A percentile compares a stretch with the other conserved stretches of the same genome.
Conservation (phyloP, 2,329 filamentous ascomycete species). For the Byssochlamys sp. region DNA sequence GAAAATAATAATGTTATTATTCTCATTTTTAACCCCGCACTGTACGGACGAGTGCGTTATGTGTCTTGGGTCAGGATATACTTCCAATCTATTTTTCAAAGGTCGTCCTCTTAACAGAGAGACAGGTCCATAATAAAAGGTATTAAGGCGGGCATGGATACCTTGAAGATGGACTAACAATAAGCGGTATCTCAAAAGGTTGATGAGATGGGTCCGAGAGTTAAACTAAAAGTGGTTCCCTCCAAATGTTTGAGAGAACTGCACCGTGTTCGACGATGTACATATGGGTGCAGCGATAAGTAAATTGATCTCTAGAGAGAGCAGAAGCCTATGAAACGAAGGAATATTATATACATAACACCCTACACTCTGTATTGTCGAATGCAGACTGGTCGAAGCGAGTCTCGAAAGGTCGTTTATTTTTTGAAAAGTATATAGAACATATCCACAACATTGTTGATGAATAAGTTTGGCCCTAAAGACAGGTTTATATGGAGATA, state of each 20-base stretch:
- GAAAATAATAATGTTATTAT: background rate
- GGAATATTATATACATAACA: background rate
- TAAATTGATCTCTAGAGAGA: background rate
- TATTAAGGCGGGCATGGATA: background rate
- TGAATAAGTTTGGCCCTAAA: background rate
- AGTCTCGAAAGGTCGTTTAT: slow-evolving; percentile 19
- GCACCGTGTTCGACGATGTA: background rate
- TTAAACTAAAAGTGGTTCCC: background rate
- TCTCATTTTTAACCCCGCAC: no score
- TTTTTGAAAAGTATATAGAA: slow-evolving; percentile 25
- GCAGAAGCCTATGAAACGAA: background rate
- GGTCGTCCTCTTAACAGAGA: background rate
- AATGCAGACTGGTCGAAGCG: slow-evolving; percentile 12
- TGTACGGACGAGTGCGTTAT: no score
- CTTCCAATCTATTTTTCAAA: background rate
- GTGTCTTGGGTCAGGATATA: no score
- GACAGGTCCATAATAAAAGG: background rate
- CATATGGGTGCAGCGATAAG: background rate
- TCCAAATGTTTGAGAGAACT: background rate
- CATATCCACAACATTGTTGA: slow-evolving; percentile 13
- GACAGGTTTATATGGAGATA: slow-evolving; percentile 3
- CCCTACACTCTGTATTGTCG: slow-evolving; percentile 7
- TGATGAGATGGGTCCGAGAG: background rate
- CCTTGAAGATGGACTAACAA: background rate
- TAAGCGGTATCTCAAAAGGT: background rate